Conservation (phyloP, 2,329 filamentous ascomycete species). For the Coleophoma cylindrospora region DNA sequence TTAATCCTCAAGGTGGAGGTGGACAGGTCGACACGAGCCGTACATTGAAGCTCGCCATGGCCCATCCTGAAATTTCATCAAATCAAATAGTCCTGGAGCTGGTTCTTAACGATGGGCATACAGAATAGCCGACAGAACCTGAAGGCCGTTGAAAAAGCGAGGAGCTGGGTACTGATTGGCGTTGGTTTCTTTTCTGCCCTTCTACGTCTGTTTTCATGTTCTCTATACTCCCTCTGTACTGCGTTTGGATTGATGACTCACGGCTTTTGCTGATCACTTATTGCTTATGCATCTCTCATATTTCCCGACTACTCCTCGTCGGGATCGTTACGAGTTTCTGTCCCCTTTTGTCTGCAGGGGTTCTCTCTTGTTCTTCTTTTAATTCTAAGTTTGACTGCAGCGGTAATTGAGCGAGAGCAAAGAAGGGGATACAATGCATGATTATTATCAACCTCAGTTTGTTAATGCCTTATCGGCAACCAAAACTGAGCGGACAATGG, state of each 20-base stretch:
- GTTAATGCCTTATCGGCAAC: too few relatives aligned
- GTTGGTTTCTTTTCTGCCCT: not conserved
- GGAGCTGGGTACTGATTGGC: not conserved
- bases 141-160: not conserved
- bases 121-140: not conserved
- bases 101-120: constrained; percentile 1
- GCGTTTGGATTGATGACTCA: not conserved
- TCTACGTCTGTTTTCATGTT: not conserved
- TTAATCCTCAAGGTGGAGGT: constrained; percentile 47
- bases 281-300: too few relatives aligned
- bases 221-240: not conserved
- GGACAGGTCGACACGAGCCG: constrained; percentile 18
- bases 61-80: not conserved
- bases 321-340: too few relatives aligned
- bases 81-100: not conserved
- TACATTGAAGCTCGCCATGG: constrained; percentile 1
- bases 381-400: too few relatives aligned
- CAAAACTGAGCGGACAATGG: too few relatives aligned
- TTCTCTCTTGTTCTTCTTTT: too few relatives aligned
- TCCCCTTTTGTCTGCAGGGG: too few relatives aligned
- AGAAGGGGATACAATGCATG: too few relatives aligned
- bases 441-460: too few relatives aligned
- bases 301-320: too few relatives aligned
- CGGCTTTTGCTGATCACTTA: not conserved
- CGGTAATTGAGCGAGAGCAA: too few relatives aligned